phyloP scores from a whole-genome alignment of 2,329 filamentous ascomycete genomes.

The Thyridium curvatum region DNA sequence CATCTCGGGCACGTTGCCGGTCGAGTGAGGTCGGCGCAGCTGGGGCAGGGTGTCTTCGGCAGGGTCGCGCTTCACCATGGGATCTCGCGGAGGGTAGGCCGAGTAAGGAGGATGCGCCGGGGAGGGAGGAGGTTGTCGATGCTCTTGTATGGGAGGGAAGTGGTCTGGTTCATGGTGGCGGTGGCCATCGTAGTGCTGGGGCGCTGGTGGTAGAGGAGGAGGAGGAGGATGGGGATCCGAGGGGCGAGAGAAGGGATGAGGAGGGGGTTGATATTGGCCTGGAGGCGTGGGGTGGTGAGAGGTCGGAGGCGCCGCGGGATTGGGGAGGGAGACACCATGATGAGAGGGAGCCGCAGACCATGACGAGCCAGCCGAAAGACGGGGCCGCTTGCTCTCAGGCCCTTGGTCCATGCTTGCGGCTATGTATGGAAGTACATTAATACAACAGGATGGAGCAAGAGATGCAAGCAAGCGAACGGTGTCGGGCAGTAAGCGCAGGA shows the following conservation, averaged over 20 bases:
- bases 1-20: constrained; percentile 30
- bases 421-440: constrained; percentile 29
- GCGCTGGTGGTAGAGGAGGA: constrained; percentile 6
- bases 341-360: constrained; percentile 41
- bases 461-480: too few relatives aligned
- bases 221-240: constrained; percentile 26
- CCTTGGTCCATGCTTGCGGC: constrained; percentile 52
- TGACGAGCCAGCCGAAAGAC: constrained; percentile 40
- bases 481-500: too few relatives aligned
- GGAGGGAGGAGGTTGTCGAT: constrained; percentile 29
- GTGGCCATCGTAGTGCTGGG: constrained; percentile 43
- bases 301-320: constrained; percentile 24
- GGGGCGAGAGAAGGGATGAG: constrained; percentile 29
- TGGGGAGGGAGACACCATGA: constrained; percentile 40
- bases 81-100: constrained; percentile 40
- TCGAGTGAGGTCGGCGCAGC: constrained; percentile 46
- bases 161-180: constrained; percentile 51
- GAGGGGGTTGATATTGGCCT: constrained; percentile 28
- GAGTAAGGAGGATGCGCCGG: constrained; percentile 20
- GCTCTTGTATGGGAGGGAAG: constrained; percentile 49
- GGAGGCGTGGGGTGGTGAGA: constrained; percentile 31
- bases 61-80: constrained; percentile 51
- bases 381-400: constrained; percentile 54
- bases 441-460: constrained; percentile 7
- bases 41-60: constrained; percentile 38